Conservation (phyloP, 1,284 basidiomycete species). For the Rhodotorula sp. region DNA sequence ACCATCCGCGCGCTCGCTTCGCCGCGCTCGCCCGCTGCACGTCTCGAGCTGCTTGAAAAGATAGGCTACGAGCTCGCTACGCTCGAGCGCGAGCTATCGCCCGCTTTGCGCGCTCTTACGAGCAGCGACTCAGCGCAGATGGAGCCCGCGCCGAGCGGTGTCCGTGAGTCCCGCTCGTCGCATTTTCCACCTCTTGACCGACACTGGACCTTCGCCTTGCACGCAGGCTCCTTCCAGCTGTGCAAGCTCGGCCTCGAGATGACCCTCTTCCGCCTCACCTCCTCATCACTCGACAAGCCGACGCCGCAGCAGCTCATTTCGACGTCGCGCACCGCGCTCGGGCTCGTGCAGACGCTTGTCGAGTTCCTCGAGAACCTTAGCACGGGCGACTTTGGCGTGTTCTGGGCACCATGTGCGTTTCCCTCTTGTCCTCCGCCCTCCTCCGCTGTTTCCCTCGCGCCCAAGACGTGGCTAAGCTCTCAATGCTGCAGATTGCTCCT, state of each 20-base stretch:
- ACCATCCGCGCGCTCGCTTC: conserved; percentile 36
- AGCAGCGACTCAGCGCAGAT: no score
- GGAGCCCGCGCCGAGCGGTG: neutral
- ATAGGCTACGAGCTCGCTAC: conserved; percentile 35
- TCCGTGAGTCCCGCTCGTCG: neutral
- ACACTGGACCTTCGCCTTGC: conserved; percentile 28
- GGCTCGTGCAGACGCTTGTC: conserved; percentile 29
- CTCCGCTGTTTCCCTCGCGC: no score
- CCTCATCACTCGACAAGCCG: conserved; percentile 28
- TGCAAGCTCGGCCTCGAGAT: conserved; percentile 43
- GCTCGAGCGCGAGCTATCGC: conserved; percentile 37
- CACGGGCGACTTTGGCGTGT: conserved; percentile 32
- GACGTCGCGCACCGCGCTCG: conserved; percentile 28
- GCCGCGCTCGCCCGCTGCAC: conserved; percentile 21
- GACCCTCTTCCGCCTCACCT: conserved; percentile 40
- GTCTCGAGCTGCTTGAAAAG: conserved; percentile 39
- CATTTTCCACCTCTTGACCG: accelerated
- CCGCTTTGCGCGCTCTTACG: conserved; percentile 7
- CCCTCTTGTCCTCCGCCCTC: neutral
- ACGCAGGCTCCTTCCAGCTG: conserved; percentile 45
- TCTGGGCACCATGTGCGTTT: conserved; percentile 48
- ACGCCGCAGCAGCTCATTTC: conserved; percentile 15
- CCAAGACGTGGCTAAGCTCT: no score
- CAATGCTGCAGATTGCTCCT: conserved; percentile 42
- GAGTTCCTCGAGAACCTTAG: conserved; percentile 35